Conservation (phyloP, 192 early-diverging fungal species). For the Backusella tuberculispora region DNA sequence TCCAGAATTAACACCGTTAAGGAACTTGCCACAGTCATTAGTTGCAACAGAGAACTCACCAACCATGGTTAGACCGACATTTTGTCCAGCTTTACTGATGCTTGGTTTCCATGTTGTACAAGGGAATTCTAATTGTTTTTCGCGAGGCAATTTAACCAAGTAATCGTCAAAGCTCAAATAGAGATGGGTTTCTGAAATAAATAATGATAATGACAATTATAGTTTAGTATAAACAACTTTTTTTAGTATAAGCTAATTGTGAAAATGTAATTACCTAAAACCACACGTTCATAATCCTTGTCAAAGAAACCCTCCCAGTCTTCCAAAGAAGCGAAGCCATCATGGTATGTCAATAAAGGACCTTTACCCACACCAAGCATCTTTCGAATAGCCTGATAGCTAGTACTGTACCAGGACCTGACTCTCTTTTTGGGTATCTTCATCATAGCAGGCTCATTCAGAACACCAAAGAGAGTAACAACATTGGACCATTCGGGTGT, state of each 20-base stretch:
- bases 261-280: constrained; percentile 43
- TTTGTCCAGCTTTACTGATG: constrained; percentile 42
- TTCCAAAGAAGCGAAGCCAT: constrained; percentile 45
- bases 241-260: neutral
- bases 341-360: constrained; percentile 46
- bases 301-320: constrained; percentile 46
- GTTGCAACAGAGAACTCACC: constrained; percentile 75
- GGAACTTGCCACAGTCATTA: constrained; percentile 74
- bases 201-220: neutral
- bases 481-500: constrained; percentile 50
- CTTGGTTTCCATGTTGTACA: constrained; percentile 27
- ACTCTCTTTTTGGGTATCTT: constrained; percentile 35
- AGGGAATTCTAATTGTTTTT: constrained; percentile 36
- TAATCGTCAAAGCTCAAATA: constrained; percentile 52
- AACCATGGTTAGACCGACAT: constrained; percentile 64
- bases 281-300: constrained; percentile 40
- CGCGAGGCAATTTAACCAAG: constrained; percentile 34
- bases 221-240: constrained; percentile 6
- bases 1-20: constrained; percentile 66
- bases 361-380: constrained; percentile 35
- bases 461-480: constrained; percentile 49
- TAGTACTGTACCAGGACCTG: constrained; percentile 46
- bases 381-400: constrained; percentile 41
- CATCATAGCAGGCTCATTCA: constrained; percentile 53
- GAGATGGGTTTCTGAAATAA: constrained; percentile 48